A percentile compares a stretch with the other conserved stretches of the same genome.
Evolutionary conservation across 345 rosid species (phyloP).

Genomic region (Ceriops tagal): DNA sequence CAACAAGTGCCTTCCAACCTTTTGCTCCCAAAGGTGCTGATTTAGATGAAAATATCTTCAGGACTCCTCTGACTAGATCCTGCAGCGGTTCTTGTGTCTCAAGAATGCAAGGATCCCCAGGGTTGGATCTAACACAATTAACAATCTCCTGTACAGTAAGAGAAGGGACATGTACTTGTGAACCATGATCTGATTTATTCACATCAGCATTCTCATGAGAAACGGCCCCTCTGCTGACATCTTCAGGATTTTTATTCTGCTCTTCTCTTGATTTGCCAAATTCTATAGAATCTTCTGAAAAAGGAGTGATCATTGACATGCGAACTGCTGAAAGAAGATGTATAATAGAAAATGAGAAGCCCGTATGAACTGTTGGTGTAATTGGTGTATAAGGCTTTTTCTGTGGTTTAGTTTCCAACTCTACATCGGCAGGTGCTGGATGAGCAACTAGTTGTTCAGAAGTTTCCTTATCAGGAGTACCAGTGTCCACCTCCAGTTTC

Average conservation of each 20-base stretch:
- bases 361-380: conserved; percentile 88
- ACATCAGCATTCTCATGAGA: conserved; percentile 40
- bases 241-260: conserved; percentile 45
- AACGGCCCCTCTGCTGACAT: conserved; percentile 40
- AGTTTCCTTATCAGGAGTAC: conserved; percentile 47
- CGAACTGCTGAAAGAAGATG: conserved; percentile 98
- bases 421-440: conserved; percentile 46
- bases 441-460: conserved; percentile 47
- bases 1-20: conserved; percentile 91
- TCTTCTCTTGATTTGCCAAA: conserved; percentile 46
- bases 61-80: conserved; percentile 92
- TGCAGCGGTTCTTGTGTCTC: conserved; percentile 96
- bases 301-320: conserved; percentile 65
- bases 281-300: conserved; percentile 61
- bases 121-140: conserved; percentile 76
- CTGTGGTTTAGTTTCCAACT: conserved; percentile 64
- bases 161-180: conserved; percentile 47
- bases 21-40: conserved; percentile 96
- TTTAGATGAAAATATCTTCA: conserved; percentile 83
- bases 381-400: conserved; percentile 84
- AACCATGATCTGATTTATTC: conserved; percentile 38
- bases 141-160: conserved; percentile 92
- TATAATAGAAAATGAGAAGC: conserved; percentile 89
- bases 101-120: conserved; percentile 91
- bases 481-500: conserved; percentile 55